Conservation (phyloP, 768 basidiomycete species). For the Phanerochaete carnosa region DNA sequence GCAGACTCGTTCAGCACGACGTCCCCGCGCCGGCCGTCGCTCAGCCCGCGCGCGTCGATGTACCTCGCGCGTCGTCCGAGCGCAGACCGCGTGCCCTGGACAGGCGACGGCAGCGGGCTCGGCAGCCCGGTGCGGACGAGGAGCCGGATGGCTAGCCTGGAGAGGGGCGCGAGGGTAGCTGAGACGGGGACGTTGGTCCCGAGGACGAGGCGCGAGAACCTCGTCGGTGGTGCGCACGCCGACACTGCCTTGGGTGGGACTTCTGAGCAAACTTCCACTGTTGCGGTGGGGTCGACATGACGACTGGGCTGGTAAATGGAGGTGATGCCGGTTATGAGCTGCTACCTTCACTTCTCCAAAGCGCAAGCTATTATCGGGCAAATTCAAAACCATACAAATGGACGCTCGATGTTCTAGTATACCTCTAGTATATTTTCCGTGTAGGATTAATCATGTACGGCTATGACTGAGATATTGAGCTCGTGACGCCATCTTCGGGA, state of each 20-base stretch:
- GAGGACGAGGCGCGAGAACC: slow-evolving; percentile 7
- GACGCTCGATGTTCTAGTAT: background rate
- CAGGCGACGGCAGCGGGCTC: slow-evolving; percentile 2
- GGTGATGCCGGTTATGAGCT: too few relatives aligned
- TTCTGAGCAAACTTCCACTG: background rate
- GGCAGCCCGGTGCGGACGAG: slow-evolving; percentile 11
- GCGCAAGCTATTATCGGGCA: background rate
- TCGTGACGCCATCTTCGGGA: too few relatives aligned
- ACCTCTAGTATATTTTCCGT: background rate
- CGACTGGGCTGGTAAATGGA: background rate
- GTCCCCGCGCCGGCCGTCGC: slow-evolving; percentile 2
- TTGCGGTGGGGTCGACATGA: background rate
- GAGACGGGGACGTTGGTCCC: slow-evolving; percentile 16
- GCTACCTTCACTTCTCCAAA: too few relatives aligned
- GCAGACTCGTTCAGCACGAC: background rate
- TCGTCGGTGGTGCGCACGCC: background rate
- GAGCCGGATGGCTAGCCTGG: slow-evolving; percentile 14
- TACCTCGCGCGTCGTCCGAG: slow-evolving; percentile 4
- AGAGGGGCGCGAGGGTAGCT: slow-evolving; percentile 17
- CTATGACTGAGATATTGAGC: too few relatives aligned
- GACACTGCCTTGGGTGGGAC: background rate
- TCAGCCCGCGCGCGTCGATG: slow-evolving; percentile 14
- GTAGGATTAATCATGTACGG: background rate
- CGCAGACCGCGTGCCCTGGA: slow-evolving; percentile 7
- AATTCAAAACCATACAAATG: too few relatives aligned